Evolutionary conservation across 352 stramenopile genomes (phyloP), one percentile per base, ranked within the genome.

Genomic region (Lagenidium sp.): DNA sequence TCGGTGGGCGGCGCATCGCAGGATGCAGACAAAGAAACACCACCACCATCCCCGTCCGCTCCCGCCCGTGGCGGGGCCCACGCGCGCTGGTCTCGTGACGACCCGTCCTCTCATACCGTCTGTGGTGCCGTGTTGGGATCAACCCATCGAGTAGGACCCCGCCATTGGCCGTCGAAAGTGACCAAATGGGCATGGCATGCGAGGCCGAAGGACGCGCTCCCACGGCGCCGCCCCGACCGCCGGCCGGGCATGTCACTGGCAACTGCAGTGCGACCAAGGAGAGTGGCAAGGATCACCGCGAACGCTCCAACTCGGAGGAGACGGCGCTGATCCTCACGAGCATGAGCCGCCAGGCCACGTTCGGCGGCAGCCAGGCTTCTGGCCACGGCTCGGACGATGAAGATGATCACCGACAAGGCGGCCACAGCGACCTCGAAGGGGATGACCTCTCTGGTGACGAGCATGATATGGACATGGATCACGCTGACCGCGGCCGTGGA

Each of bases 291-390:
- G 48, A 36, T 31, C 41, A 35, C 7, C 48, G 55, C 3, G 41
- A 47, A 36, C 60, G 56, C 29, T 72, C 73, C 26, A 88, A 89
- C 40, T 78, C 81, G 12, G 78, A 94, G 40, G 81, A 91, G 63
- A 91, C 81, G 5, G 81, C 81, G 37, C 68, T 91, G 60, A 94
- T 94, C 38, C 73, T 94, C 44, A 85, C 81, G 42, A 85, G 72
- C 55, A 62, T 94, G 44, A 85, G 90, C 40, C 82, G 75, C 57
- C 81, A 83, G 46, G 69, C 63, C 13, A 72, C 68, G 30, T 71
- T 65, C 22, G 37, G 42, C 10, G 46, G 38, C 36, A 39, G 6
- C 13, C 7, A 12, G 25, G 7, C 39, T 35, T 15, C n/a, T 8
- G 4, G 12, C 25, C 28, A 60, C 26, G 60, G 78, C 37, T 72